Base-by-base conservation (phyloP, 2,329 filamentous ascomycete species). In the Periglandula ipomoeae region DNA sequence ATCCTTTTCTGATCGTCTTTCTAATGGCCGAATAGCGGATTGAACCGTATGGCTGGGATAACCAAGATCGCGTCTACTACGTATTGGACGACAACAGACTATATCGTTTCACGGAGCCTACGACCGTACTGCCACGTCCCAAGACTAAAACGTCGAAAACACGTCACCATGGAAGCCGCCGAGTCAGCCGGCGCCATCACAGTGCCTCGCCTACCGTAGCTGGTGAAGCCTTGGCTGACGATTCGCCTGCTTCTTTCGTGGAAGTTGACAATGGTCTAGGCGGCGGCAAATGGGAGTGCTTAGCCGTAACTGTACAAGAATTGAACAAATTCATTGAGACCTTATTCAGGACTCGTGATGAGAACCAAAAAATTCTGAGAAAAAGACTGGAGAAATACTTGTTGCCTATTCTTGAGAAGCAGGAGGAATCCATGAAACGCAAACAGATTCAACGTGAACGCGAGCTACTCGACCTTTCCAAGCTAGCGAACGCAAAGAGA, bases 51-150 rank as follows among this genome's bases (percentile, higher is more conserved):
- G 93, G 93, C 9, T 97, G 89, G 82, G 93, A 98, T 64, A 76
- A 81, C 20, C 76, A 95, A 42, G 90, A 95, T 55, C 84, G 89
- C 34, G 83, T 82, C 32, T 95, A 97, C 62, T 95, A 85, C 60
- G 84, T 97, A 3, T 77, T 98, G 3, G 91, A 97, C 58, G 93
- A 98, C 63, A 94, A 96, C 59, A 81, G 93, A 53, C 73, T 98
- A 38, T 98, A 98, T 64, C 86, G 90, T 49, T 76, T 85, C 52
- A 89, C 87, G n/a, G 87, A 95, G 51, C 77, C 85, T 23, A 79
- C 81, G 6, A 68, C 75, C 5, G 69, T 73, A n/a, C 64, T 73
- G 3, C 71, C 74, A n/a, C 85, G 85, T 61, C 72, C 79, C 56
- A 87, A 82, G 58, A 79, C 76, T 23, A 83, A 82, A 57, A 85